Conservation (phyloP, 1,284 basidiomycete genomes). For the Ustilago shanxiensis region DNA sequence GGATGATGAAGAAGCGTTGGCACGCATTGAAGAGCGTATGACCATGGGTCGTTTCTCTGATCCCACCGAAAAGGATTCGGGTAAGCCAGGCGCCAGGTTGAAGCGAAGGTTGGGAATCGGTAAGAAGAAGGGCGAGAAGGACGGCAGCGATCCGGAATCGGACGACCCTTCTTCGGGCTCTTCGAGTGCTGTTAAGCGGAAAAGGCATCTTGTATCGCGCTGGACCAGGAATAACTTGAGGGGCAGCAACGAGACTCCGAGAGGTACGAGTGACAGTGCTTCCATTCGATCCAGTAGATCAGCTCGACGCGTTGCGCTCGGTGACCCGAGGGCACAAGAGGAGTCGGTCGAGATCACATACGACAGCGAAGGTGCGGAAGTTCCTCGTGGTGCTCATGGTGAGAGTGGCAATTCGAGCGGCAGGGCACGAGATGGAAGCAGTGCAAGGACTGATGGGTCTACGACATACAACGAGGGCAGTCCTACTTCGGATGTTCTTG, state of each 20-base stretch:
- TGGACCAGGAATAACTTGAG: conserved; percentile 39
- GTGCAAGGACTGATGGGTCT: conserved; percentile 5
- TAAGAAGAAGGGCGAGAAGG: conserved; percentile 31
- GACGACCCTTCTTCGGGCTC: conserved; percentile 45
- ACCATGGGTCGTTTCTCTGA: conserved; percentile 34
- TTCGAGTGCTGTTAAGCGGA: conserved; percentile 41
- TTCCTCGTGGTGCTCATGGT: neutral
- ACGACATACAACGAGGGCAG: conserved; percentile 1
- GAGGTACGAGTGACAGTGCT: conserved; percentile 27
- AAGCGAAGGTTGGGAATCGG: conserved; percentile 31
- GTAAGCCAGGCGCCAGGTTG: conserved; percentile 8
- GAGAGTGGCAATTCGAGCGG: conserved; percentile 4
- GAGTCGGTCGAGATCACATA: conserved; percentile 46
- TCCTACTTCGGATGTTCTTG: neutral
- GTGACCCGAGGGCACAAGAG: conserved; percentile 19
- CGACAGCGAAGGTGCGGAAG: conserved; percentile 17
- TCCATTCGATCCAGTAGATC: conserved; percentile 20
- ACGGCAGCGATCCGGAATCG: conserved; percentile 21
- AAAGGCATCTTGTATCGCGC: conserved; percentile 37
- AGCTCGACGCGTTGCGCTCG: conserved; percentile 9
- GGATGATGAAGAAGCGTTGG: conserved; percentile 55
- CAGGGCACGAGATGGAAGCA: neutral
- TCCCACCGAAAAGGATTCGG: conserved; percentile 24
- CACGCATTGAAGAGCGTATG: conserved; percentile 49
- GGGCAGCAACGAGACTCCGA: conserved; percentile 36